These are phyloP conservation scores for Tricholoma hemisulphureum DNA, from an alignment of 768 basidiomycete genomes.

Conservation along the genomic window DNA sequence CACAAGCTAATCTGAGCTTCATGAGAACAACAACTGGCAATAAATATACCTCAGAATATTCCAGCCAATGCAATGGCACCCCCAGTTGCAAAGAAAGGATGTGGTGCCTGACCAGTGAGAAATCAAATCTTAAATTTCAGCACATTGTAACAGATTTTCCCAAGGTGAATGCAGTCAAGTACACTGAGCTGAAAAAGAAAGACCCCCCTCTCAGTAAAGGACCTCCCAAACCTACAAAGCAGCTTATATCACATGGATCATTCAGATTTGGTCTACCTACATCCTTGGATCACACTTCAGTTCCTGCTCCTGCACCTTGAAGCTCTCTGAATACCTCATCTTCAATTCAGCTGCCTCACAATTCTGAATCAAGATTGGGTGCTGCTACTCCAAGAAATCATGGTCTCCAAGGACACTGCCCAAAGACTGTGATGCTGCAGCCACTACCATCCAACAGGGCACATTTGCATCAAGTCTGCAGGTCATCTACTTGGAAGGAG, in stretches of 20 bases:
- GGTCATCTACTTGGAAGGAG: neutral
- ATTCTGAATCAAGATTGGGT: no score
- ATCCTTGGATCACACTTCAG: neutral
- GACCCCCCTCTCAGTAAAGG: constrained; percentile 2
- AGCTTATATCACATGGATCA: neutral
- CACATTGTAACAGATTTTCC: neutral
- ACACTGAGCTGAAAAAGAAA: neutral
- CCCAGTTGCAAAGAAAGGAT: neutral
- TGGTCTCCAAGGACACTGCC: neutral
- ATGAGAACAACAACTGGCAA: neutral
- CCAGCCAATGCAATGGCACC: neutral
- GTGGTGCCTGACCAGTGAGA: neutral
- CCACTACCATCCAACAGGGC: neutral
- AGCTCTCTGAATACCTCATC: neutral
- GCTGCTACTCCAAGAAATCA: neutral
- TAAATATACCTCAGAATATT: neutral
- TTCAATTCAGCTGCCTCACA: neutral
- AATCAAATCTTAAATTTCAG: neutral
- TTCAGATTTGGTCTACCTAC: neutral
- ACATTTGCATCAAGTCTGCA: neutral
- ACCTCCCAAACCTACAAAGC: neutral
- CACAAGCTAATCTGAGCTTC: neutral
- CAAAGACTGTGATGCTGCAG: neutral
- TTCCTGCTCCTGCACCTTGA: neutral
- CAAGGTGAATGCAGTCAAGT: neutral